Percentiles rank a stretch among this genome's conserved stretches.
Evolutionary conservation across 352 stramenopile species (phyloP).

Genomic region (Pythium brassicae): DNA sequence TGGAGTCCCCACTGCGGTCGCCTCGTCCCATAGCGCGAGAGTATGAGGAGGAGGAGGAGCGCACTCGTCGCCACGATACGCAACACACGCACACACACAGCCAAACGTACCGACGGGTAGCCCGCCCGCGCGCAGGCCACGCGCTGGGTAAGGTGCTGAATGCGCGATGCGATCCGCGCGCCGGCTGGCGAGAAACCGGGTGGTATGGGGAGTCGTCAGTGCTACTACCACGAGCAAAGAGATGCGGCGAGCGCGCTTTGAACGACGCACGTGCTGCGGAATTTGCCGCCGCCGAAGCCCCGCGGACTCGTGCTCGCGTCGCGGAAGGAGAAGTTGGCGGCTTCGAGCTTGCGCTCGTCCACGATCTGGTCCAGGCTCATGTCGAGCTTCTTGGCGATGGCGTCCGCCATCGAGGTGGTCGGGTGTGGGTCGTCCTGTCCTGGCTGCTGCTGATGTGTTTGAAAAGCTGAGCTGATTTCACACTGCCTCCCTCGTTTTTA

Average conservation of each 20-base stretch:
- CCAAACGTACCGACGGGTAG: background rate
- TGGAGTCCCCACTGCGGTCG: background rate
- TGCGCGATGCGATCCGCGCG: constrained; percentile 56
- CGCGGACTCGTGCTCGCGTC: constrained; percentile 4
- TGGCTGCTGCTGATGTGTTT: too few relatives aligned
- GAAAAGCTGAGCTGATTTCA: too few relatives aligned
- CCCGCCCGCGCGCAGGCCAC: constrained; percentile 18
- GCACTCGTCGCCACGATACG: background rate
- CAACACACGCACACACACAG: too few relatives aligned
- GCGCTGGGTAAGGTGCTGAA: constrained; percentile 43
- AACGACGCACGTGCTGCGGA: constrained; percentile 44
- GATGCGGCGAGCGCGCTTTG: background rate
- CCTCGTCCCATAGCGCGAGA: too few relatives aligned
- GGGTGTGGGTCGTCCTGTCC: background rate
- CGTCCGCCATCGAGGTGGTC: constrained; percentile 22
- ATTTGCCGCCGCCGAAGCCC: constrained; percentile 28
- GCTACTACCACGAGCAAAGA: background rate
- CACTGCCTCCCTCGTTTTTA: too few relatives aligned
- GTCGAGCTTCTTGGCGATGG: constrained; percentile 64
- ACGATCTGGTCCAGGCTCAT: constrained; percentile 72
- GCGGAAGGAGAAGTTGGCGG: constrained; percentile 5
- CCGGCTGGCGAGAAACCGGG: constrained; percentile 32
- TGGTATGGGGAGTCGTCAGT: background rate
- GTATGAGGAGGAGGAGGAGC: background rate
- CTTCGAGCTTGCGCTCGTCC: constrained; percentile 39